Base-by-base conservation (phyloP, 31 red algal genomes). In the Odonthalia washingtoniensis region DNA sequence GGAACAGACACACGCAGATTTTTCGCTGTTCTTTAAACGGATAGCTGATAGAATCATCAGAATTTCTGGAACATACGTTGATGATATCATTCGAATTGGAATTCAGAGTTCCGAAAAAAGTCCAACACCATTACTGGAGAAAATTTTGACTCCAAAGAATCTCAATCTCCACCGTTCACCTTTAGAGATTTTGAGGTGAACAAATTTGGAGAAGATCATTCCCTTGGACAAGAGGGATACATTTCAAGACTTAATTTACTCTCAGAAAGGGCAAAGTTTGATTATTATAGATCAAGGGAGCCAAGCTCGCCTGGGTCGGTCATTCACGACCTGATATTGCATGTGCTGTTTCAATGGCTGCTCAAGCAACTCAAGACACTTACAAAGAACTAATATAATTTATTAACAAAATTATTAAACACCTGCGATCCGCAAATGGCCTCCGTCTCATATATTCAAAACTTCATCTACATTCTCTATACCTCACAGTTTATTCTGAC, bases 401-500 rank as follows among this genome's bases (percentile, higher is more conserved):
- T 21, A 0, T 53, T n/a, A 86, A 86, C 82, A 36, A 34, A 27
- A 46, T 75, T 31, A 37, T 86, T 0, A 17, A 32, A 6, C 0
- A 52, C 39, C 34, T 86, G 18, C 72, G 74, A 28, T 26, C 0
- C 28, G 74, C 0, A 65, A 43, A 5, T 38, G 27, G 34, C 16
- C 21, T 90, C 27, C 30, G 41, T 16, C 67, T 90, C 9, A 38
- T 0, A 45, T 91, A 67, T 61, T 28, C 38, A 27, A 84, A 83
- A 40, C 57, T 85, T 26, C 80, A 85, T 52, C 0, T 75, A 16
- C 31, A 77, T 4, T 74, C 81, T 26, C 40, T 85, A 39, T 53
- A 46, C 26, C n/a, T 92, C 0, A 4, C 46, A 24, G 81, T 85
- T 38, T 92, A 92, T 31, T 65, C 72, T 17, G 81, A 92, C 43